Evolutionary conservation across 148 eudicot genomes (phyloP).

Genomic region (Vaccinium myrtillus): DNA sequence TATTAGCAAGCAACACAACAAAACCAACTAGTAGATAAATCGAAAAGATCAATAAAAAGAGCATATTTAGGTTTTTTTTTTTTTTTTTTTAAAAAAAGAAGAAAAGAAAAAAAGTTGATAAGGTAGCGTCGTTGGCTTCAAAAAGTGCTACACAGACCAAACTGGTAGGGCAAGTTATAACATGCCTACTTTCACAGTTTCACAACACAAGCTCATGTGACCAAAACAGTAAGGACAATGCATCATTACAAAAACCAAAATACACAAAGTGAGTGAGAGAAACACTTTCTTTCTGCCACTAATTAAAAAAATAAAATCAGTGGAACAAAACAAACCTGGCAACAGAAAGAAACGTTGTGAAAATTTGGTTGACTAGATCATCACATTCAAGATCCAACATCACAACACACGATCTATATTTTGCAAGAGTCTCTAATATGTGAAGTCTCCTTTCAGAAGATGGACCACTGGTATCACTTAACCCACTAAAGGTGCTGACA

Average conservation of each 20-base stretch:
- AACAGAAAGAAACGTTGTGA: slow-evolving; percentile 75
- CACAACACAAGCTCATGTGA: not conserved
- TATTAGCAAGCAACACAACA: not conserved
- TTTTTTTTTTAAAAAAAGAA: no score
- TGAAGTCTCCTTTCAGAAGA: slow-evolving; percentile 82
- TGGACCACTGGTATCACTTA: slow-evolving; percentile 76
- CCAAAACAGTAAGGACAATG: not conserved
- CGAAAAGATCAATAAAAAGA: not conserved
- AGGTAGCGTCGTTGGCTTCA: not conserved
- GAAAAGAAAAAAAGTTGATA: not conserved
- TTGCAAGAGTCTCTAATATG: slow-evolving; percentile 90
- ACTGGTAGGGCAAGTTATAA: not conserved
- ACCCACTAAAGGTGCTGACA: slow-evolving; percentile 77
- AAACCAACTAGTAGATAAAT: not conserved
- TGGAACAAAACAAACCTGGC: slow-evolving; percentile 57
- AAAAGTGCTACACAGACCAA: not conserved
- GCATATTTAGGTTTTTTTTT: no score
- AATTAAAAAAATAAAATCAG: not conserved
- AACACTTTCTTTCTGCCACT: not conserved
- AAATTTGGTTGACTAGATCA: slow-evolving; percentile 81
- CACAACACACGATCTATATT: slow-evolving; percentile 94
- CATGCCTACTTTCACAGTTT: not conserved
- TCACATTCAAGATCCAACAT: slow-evolving; percentile 99
- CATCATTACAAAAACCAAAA: not conserved
- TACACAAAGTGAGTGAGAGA: not conserved